These are phyloP conservation scores for Exserohilum rostratum DNA, from an alignment of 2,329 filamentous ascomycete genomes.

Conservation along the genomic window DNA sequence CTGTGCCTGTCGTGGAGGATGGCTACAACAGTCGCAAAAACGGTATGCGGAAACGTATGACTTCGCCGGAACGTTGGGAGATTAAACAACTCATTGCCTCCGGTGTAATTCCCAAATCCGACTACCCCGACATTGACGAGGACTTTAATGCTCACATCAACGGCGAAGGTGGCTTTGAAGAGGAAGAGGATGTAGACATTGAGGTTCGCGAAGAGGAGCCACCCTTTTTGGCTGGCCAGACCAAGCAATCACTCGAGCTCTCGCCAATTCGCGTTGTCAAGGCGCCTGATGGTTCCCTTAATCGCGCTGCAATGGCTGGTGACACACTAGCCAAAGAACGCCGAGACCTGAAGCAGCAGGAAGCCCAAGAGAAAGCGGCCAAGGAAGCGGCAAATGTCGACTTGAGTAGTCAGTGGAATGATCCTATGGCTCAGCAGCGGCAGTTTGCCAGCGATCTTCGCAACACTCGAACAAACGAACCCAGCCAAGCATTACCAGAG, in stretches of 20 bases:
- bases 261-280: slow-evolving; percentile 97
- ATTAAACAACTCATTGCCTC: slow-evolving; percentile 96
- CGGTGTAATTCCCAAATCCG: slow-evolving; percentile 87
- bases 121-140: slow-evolving; percentile 93
- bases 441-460: slow-evolving; percentile 90
- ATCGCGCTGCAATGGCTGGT: slow-evolving; percentile 93
- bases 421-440: slow-evolving; percentile 89
- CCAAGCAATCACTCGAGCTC: slow-evolving; percentile 91
- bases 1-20: slow-evolving; percentile 68
- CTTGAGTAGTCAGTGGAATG: slow-evolving; percentile 89
- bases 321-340: slow-evolving; percentile 87
- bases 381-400: slow-evolving; percentile 80
- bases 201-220: slow-evolving; percentile 96
- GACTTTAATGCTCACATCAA: slow-evolving; percentile 88
- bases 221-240: slow-evolving; percentile 93
- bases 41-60: slow-evolving; percentile 85
- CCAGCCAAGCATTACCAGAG: slow-evolving; percentile 77
- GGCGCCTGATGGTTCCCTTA: slow-evolving; percentile 96
- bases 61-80: slow-evolving; percentile 96
- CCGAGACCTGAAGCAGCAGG: slow-evolving; percentile 85
- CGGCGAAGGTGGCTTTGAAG: slow-evolving; percentile 84
- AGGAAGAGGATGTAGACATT: slow-evolving; percentile 97
- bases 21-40: slow-evolving; percentile 54
- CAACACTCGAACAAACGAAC: slow-evolving; percentile 64
- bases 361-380: slow-evolving; percentile 77